Evolutionary conservation across 2,329 filamentous ascomycete genomes (phyloP).

Genomic region (Xylariaceae sp.): DNA sequence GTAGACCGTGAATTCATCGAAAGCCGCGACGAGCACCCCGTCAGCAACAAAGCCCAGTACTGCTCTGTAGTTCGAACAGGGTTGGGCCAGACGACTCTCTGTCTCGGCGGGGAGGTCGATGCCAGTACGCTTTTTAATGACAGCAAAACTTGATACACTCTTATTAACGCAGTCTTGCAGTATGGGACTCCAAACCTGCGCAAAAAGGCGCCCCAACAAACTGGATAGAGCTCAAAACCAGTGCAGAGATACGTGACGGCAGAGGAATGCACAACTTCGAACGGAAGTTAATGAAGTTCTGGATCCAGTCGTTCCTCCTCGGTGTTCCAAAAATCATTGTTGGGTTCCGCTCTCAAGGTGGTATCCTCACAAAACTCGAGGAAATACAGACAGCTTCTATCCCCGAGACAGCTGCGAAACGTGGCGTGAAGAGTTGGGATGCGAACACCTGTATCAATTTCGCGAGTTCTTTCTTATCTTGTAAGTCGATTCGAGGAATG

Average conservation of each 20-base stretch:
- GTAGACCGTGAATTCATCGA: slow-evolving; percentile 76
- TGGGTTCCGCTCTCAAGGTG: slow-evolving; percentile 73
- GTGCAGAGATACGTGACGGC: slow-evolving; percentile 64
- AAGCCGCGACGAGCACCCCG: slow-evolving; percentile 61
- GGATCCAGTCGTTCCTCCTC: slow-evolving; percentile 93
- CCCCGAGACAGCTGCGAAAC: slow-evolving; percentile 67
- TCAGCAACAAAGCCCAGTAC: slow-evolving; percentile 91
- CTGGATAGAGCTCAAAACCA: slow-evolving; percentile 95
- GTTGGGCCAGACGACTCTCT: slow-evolving; percentile 68
- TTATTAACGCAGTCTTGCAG: slow-evolving; percentile 35
- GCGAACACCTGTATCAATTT: slow-evolving; percentile 94
- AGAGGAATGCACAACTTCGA: slow-evolving; percentile 74
- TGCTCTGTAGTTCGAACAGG: slow-evolving; percentile 90
- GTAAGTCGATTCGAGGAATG: slow-evolving; percentile 42
- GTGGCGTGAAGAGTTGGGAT: slow-evolving; percentile 72
- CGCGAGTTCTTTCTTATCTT: slow-evolving; percentile 70
- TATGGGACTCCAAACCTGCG: slow-evolving; percentile 78
- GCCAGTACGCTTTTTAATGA: slow-evolving; percentile 53
- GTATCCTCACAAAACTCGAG: slow-evolving; percentile 67
- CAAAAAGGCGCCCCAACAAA: slow-evolving; percentile 66
- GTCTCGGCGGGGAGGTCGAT: slow-evolving; percentile 92
- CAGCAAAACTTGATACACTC: neutral
- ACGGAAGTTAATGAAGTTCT: slow-evolving; percentile 89
- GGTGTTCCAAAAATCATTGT: slow-evolving; percentile 90
- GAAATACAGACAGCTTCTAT: slow-evolving; percentile 78